Evolutionary conservation across 2,329 filamentous ascomycete genomes (phyloP).

Genomic region (Neocatenulostroma microsporum): DNA sequence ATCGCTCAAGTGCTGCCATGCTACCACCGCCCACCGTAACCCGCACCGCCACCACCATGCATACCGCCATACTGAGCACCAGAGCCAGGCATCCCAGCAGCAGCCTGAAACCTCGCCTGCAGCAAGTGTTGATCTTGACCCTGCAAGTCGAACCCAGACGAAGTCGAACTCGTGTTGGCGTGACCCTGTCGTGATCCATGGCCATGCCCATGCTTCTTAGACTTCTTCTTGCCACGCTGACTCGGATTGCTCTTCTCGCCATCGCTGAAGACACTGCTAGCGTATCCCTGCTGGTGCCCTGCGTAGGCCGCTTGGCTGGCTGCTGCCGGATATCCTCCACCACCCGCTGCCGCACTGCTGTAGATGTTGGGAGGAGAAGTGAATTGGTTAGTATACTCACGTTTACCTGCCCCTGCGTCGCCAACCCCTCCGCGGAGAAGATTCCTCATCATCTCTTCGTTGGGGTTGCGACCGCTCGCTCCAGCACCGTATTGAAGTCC

Average conservation of each 20-base stretch:
- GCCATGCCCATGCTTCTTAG: slow-evolving; percentile 14
- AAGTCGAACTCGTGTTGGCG: slow-evolving; percentile 8
- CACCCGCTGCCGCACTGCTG: slow-evolving; percentile 97
- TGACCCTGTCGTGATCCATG: slow-evolving; percentile 10
- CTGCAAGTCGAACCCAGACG: slow-evolving; percentile 7
- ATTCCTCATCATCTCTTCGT: slow-evolving; percentile 70
- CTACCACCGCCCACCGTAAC: slow-evolving; percentile 25
- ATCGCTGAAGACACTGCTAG: slow-evolving; percentile 8
- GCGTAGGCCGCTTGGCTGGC: neutral
- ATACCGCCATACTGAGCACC: neutral
- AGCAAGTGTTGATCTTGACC: slow-evolving; percentile 12
- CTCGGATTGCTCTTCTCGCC: slow-evolving; percentile 9
- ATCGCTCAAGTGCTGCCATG: neutral
- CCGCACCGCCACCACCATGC: slow-evolving; percentile 14
- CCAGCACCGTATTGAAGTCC: slow-evolving; percentile 55
- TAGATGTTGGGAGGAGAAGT: slow-evolving; percentile 23
- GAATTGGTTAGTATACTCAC: slow-evolving; percentile 23
- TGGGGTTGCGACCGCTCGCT: slow-evolving; percentile 58
- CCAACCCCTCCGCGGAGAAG: slow-evolving; percentile 69
- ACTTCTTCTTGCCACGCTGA: slow-evolving; percentile 14
- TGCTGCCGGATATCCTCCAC: slow-evolving; percentile 16
- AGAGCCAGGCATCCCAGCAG: slow-evolving; percentile 3
- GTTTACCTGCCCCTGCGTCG: slow-evolving; percentile 17
- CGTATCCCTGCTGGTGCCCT: slow-evolving; percentile 3
- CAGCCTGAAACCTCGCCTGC: slow-evolving; percentile 15